Percentiles rank a stretch among this genome's conserved stretches.
These are phyloP conservation scores for Candida sp. DNA, from an alignment of 1,139 yeast genomes.

Conservation along the genomic window DNA sequence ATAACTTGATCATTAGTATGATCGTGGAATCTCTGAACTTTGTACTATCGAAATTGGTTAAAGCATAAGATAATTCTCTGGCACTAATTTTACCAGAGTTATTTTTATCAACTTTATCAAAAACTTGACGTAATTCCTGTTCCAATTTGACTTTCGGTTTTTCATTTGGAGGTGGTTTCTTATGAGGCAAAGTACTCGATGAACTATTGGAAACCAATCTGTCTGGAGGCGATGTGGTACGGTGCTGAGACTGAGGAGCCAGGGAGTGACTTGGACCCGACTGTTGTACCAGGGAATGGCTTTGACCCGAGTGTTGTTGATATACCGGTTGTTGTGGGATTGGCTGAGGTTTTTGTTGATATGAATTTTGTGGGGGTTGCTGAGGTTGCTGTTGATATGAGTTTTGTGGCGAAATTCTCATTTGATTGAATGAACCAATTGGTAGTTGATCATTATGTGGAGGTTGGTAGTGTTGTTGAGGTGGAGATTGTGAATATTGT, in stretches of 20 bases:
- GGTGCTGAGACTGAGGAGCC: constrained; percentile 6
- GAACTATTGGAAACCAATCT: constrained; percentile 2
- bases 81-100: constrained; percentile 57
- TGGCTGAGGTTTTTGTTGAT: constrained; percentile 11
- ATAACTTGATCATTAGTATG: constrained; percentile 61
- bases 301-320: constrained; percentile 7
- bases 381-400: constrained; percentile 13
- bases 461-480: constrained; percentile 11
- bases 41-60: constrained; percentile 64
- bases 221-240: constrained; percentile 2
- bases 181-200: constrained; percentile 9
- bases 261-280: constrained; percentile 1
- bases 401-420: constrained; percentile 10
- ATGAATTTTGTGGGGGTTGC: constrained; percentile 11
- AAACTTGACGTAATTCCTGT: constrained; percentile 48
- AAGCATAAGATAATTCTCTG: constrained; percentile 57
- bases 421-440: constrained; percentile 5
- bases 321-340: constrained; percentile 8
- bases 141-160: constrained; percentile 36
- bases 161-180: constrained; percentile 15
- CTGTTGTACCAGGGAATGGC: not conserved
- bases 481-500: constrained; percentile 11
- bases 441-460: constrained; percentile 13
- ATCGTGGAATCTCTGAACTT: constrained; percentile 64
- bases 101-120: constrained; percentile 54